These are phyloP conservation scores for Oryza meridionalis DNA, from an alignment of 176 grass and related monocot genomes.

Conservation along the genomic window DNA sequence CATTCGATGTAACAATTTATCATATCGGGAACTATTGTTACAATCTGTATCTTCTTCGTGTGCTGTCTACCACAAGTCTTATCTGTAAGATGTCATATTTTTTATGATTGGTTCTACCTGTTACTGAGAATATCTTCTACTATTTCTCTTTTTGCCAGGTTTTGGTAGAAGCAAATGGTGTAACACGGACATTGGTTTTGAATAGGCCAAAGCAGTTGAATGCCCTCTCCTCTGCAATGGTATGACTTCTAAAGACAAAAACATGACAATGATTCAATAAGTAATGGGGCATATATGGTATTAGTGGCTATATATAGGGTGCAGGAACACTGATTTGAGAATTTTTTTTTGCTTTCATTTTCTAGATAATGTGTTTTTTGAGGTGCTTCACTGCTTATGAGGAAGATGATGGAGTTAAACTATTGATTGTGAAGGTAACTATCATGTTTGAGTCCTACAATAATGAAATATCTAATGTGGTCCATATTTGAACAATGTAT, in stretches of 20 bases:
- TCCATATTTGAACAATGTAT: too few relatives aligned
- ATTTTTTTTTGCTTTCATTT: too few relatives aligned
- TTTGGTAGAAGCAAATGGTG: conserved; percentile 79
- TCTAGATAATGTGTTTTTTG: too few relatives aligned
- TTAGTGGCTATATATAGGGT: not conserved
- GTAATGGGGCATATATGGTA: conserved; percentile 6
- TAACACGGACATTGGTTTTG: conserved; percentile 70
- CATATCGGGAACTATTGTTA: not conserved
- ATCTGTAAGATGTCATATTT: not conserved
- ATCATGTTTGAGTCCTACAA: too few relatives aligned
- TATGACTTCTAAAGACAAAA: conserved; percentile 21
- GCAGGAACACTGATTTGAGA: too few relatives aligned
- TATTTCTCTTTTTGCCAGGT: conserved; percentile 51
- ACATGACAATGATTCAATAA: not conserved
- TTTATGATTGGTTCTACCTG: conserved; percentile 6
- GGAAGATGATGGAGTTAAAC: too few relatives aligned
- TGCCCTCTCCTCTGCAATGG: conserved; percentile 81
- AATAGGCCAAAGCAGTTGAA: conserved; percentile 92
- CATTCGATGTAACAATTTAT: not conserved
- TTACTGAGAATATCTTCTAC: not conserved
- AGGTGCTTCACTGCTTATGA: too few relatives aligned
- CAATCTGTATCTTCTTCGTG: not conserved
- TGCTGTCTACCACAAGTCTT: not conserved
- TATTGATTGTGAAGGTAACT: too few relatives aligned
- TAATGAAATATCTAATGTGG: too few relatives aligned